A percentile compares a stretch with the other conserved stretches of the same genome.
phyloP scores from a whole-genome alignment of 2,329 filamentous ascomycete genomes.

The Colletotrichum eleusines region DNA sequence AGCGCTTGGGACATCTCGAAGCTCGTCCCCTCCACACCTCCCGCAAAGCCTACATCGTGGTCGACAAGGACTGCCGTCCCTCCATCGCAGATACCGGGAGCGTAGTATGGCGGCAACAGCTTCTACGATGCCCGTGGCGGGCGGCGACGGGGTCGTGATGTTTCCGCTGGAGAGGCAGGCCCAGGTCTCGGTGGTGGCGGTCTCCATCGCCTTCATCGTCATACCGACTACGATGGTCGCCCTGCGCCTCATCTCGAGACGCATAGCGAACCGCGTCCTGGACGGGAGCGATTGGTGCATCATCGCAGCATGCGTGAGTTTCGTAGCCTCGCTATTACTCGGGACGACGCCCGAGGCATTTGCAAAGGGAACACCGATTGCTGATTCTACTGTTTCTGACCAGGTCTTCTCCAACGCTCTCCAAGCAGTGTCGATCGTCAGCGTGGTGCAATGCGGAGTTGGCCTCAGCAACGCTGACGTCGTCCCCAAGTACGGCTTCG shows the following conservation, averaged over 20 bases:
- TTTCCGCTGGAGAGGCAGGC: constrained; percentile 29
- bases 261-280: constrained; percentile 27
- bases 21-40: neutral
- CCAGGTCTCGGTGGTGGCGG: constrained; percentile 32
- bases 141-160: neutral
- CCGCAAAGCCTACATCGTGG: constrained; percentile 5
- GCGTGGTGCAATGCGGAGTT: constrained; percentile 34
- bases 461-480: constrained; percentile 30
- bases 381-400: neutral
- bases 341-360: neutral
- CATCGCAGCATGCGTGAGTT: constrained; percentile 23
- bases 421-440: constrained; percentile 33
- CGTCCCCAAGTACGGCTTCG: constrained; percentile 28
- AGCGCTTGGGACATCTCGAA: constrained; percentile 1
- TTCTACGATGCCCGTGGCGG: constrained; percentile 11
- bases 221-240: constrained; percentile 20
- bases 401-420: constrained; percentile 34
- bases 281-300: constrained; percentile 37
- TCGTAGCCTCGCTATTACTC: neutral
- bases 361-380: neutral
- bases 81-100: neutral
- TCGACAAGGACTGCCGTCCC: neutral
- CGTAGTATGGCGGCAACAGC: constrained; percentile 23
- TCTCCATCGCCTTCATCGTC: constrained; percentile 32
- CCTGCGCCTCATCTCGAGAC: constrained; percentile 30